A percentile compares a stretch with the other conserved stretches of the same genome.
Evolutionary conservation across 306 rosid genomes (phyloP).

Genomic region (Cucurbita pepo): DNA sequence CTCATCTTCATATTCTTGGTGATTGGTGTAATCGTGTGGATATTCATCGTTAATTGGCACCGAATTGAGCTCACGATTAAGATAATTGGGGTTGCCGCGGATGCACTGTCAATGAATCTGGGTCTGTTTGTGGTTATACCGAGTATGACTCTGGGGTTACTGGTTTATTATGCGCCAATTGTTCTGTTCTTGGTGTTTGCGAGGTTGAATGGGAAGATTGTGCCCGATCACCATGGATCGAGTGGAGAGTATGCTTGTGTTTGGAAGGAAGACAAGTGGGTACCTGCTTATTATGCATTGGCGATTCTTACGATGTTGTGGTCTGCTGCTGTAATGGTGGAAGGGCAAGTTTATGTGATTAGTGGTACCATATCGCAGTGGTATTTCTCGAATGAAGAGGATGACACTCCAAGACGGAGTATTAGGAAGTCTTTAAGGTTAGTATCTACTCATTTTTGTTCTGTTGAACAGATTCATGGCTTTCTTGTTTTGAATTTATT

Average conservation of each 20-base stretch:
- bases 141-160: slow-evolving; percentile 38
- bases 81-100: slow-evolving; percentile 64
- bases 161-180: slow-evolving; percentile 49
- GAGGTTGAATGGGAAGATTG: slow-evolving; percentile 54
- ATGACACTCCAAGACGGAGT: slow-evolving; percentile 26
- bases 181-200: slow-evolving; percentile 70
- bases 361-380: slow-evolving; percentile 82
- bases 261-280: slow-evolving; percentile 88
- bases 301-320: slow-evolving; percentile 82
- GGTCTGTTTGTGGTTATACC: slow-evolving; percentile 54
- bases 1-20: slow-evolving; percentile 42
- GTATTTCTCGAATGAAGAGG: slow-evolving; percentile 68
- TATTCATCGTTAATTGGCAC: slow-evolving; percentile 62
- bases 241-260: slow-evolving; percentile 40
- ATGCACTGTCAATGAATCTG: slow-evolving; percentile 53
- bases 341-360: slow-evolving; percentile 72
- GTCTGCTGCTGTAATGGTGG: slow-evolving; percentile 64
- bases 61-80: slow-evolving; percentile 67
- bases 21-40: slow-evolving; percentile 63
- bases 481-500: not conserved
- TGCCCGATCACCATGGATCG: slow-evolving; percentile 10
- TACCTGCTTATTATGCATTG: slow-evolving; percentile 71
- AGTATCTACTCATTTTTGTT: not conserved
- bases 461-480: not conserved
- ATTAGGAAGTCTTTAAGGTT: slow-evolving; percentile 73